These are phyloP conservation scores for Blakeslea trispora DNA, from an alignment of 371 early-diverging fungal species.

Conservation along the genomic window DNA sequence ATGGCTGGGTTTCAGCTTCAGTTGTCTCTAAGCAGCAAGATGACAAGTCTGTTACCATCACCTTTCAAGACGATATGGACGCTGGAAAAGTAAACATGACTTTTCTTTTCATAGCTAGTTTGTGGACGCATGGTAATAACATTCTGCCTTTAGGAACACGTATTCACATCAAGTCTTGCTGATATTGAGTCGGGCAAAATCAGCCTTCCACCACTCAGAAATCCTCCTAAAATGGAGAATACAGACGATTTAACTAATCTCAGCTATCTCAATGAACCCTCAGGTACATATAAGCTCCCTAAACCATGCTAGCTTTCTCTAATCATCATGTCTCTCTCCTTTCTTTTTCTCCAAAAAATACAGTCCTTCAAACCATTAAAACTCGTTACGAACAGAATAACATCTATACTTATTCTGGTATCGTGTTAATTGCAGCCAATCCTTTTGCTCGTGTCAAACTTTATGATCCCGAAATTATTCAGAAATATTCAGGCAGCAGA, in stretches of 20 bases:
- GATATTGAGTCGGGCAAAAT: constrained; percentile 69
- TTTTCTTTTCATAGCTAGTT: neutral
- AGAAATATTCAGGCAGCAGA: constrained; percentile 90
- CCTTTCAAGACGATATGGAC: constrained; percentile 62
- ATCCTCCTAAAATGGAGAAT: constrained; percentile 86
- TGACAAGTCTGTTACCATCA: constrained; percentile 57
- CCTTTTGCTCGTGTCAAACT: constrained; percentile 91
- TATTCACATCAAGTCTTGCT: constrained; percentile 69
- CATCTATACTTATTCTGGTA: constrained; percentile 99
- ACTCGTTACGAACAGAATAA: constrained; percentile 85
- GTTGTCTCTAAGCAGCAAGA: constrained; percentile 56
- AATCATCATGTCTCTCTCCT: neutral
- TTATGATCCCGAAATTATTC: constrained; percentile 87
- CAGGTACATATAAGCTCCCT: constrained; percentile 54
- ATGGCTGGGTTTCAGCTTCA: constrained; percentile 84
- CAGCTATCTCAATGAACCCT: constrained; percentile 91
- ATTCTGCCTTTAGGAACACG: constrained; percentile 56
- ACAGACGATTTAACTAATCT: constrained; percentile 91
- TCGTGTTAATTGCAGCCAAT: constrained; percentile 97
- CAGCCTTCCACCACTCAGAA: constrained; percentile 85
- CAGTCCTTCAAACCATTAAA: constrained; percentile 87
- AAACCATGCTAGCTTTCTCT: constrained; percentile 2
- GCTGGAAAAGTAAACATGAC: constrained; percentile 50
- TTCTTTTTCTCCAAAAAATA: neutral
- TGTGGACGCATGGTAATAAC: neutral